These are phyloP conservation scores for Agrocybe pediades DNA, from an alignment of 768 basidiomycete genomes.

Conservation along the genomic window DNA sequence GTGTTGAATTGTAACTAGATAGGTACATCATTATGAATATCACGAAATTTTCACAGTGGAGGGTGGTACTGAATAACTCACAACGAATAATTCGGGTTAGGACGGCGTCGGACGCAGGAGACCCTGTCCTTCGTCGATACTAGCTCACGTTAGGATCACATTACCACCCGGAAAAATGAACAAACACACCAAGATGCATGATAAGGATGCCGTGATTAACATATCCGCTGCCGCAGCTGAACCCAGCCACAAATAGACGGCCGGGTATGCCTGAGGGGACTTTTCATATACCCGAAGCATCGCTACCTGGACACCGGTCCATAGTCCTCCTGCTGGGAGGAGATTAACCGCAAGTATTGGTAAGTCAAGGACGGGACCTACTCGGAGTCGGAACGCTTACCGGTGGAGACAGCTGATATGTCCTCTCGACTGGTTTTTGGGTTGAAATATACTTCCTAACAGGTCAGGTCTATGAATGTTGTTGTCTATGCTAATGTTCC, in stretches of 20 bases:
- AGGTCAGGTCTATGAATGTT: too few relatives aligned
- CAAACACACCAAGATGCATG: conserved; percentile 13
- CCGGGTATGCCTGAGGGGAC: background rate
- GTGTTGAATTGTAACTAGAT: conserved; percentile 19
- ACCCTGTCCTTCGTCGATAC: conserved; percentile 16
- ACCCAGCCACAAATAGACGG: conserved; percentile 11
- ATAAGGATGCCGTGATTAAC: conserved; percentile 16
- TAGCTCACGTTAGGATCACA: background rate
- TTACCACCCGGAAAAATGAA: background rate
- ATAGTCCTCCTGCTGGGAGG: conserved; percentile 3
- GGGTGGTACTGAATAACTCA: conserved; percentile 3
- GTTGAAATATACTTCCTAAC: too few relatives aligned
- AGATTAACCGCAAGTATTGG: background rate
- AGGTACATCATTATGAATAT: too few relatives aligned
- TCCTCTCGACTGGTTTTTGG: too few relatives aligned
- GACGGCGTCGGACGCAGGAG: conserved; percentile 13
- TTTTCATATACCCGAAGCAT: background rate
- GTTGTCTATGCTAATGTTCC: too few relatives aligned
- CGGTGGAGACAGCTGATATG: conserved; percentile 14
- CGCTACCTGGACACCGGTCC: background rate
- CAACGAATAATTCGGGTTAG: conserved; percentile 20
- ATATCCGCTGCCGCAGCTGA: conserved; percentile 16
- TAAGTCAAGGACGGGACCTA: too few relatives aligned
- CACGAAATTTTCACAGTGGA: too few relatives aligned
- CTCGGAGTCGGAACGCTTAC: conserved; percentile 7